Evolutionary conservation across 495 filamentous ascomycete species (phyloP).

Genomic region (Neurospora sp.): DNA sequence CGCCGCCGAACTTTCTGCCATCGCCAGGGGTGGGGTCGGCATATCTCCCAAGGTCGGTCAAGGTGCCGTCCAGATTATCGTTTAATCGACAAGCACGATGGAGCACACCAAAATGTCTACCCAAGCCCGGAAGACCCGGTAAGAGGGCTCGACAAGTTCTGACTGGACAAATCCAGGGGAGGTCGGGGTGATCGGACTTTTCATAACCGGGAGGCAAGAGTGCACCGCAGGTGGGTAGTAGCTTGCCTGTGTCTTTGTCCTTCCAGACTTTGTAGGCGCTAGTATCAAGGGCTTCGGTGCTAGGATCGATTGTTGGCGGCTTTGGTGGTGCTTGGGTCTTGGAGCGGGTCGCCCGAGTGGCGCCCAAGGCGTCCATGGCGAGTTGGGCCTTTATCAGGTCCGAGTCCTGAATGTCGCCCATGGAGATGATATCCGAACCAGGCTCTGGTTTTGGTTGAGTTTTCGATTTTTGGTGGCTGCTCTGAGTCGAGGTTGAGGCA

Average conservation of each 20-base stretch:
- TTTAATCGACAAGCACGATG: slow-evolving; percentile 13
- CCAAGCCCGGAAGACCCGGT: slow-evolving; percentile 9
- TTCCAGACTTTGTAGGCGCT: neutral
- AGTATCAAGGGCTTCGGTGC: neutral
- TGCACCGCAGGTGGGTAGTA: neutral
- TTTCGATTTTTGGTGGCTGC: neutral
- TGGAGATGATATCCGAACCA: neutral
- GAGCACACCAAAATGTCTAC: slow-evolving; percentile 15
- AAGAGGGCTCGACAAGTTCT: slow-evolving; percentile 17
- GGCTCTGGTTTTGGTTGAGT: neutral
- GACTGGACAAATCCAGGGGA: slow-evolving; percentile 23
- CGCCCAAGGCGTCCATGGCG: neutral
- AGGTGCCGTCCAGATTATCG: slow-evolving; percentile 19
- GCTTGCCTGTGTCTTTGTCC: neutral
- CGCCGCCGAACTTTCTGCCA: neutral
- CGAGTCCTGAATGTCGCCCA: neutral
- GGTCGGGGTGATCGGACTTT: slow-evolving; percentile 1
- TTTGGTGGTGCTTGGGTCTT: neutral
- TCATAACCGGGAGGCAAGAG: neutral
- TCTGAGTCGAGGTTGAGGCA: neutral
- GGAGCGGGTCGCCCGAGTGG: neutral
- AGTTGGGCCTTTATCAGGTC: neutral
- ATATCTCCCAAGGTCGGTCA: slow-evolving; percentile 15
- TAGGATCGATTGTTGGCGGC: neutral
- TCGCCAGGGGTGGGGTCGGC: neutral